Base-by-base conservation (phyloP, 2,329 filamentous ascomycete species). In the Aspergillus brunneoviolaceus region DNA sequence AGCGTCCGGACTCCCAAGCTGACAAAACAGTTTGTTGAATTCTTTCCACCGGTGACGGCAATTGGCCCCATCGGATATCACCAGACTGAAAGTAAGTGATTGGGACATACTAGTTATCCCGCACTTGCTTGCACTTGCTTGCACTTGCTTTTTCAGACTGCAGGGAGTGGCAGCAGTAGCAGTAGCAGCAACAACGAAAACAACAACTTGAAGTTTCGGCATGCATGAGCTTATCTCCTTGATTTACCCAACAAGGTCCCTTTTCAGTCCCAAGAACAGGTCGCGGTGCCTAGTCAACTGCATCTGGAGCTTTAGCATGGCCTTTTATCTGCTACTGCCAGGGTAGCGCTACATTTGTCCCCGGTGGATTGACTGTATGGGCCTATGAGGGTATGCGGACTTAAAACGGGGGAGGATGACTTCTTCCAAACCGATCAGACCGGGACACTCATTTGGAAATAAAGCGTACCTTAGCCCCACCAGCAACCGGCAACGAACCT, bases 371-470 rank as follows among this genome's bases (percentile, higher is more conserved):
- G 39, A 3, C 19, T 23, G 42, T 49, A 55, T 23, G 53, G 53
- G 45, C 48, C 42, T 55, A 49, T 39, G 53, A 55, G 42, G 21
- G 53, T 29, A 35, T 55, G 53, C 21, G 49, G 49, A 25, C 48
- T 33, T 55, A 55, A 48, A 48, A 55, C 27, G 53, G 53, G 27
- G 53, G 53, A 55, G 42, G 42, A 55, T 55, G 53, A 55, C 53
- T 35, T 42, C 53, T 25, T 55, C 53, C 27, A 47, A 23, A 58
- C 47, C 49, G 60, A 65, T 65, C 67, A 73, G 70, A 74, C 72
- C 72, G 72, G 66, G 60, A 60, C 50, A 72, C 70, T 63, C 58
- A 71, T 73, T 72, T 65, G 72, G 72, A 72, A 73, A 71, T 62
- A 59, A 56, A 68, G 63, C 67, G 55, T 63, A 59, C 58, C 58